A percentile compares a stretch with the other conserved stretches of the same genome.
These are phyloP conservation scores for Floccularia luteovirens DNA, from an alignment of 768 basidiomycete species.

Conservation along the genomic window DNA sequence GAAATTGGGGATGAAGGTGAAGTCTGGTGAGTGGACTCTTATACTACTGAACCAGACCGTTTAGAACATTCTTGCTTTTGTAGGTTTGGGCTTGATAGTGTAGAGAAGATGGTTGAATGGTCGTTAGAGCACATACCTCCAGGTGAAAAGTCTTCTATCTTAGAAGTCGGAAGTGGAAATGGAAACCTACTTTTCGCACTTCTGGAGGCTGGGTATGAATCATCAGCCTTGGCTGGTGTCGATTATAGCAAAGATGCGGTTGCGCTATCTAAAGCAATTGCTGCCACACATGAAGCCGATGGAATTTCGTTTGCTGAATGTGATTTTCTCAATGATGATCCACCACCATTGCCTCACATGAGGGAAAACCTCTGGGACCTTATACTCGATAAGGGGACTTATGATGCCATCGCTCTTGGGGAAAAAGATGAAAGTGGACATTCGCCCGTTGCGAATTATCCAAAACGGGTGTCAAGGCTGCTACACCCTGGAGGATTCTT, in stretches of 20 bases:
- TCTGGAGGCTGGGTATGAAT: constrained; percentile 55
- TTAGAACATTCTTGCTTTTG: neutral
- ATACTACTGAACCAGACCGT: neutral
- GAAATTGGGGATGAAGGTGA: constrained; percentile 84
- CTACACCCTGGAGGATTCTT: constrained; percentile 65
- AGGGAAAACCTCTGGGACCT: constrained; percentile 53
- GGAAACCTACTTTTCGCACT: constrained; percentile 71
- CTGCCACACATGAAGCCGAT: constrained; percentile 28
- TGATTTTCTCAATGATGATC: constrained; percentile 58
- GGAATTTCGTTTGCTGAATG: constrained; percentile 49
- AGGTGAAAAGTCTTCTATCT: constrained; percentile 35
- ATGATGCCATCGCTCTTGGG: constrained; percentile 75
- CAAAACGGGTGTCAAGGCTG: constrained; percentile 41
- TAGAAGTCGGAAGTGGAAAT: constrained; percentile 80
- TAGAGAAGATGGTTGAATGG: constrained; percentile 81
- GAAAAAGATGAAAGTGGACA: constrained; percentile 46
- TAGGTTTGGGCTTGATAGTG: constrained; percentile 76
- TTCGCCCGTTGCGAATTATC: constrained; percentile 53
- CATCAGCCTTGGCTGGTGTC: constrained; percentile 48
- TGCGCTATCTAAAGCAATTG: constrained; percentile 51
- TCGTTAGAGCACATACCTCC: constrained; percentile 45
- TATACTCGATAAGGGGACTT: constrained; percentile 83
- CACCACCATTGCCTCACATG: constrained; percentile 22
- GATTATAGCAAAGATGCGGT: constrained; percentile 77
- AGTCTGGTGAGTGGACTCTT: constrained; percentile 49